Conservation (phyloP, 1,139 yeast species). For the Kodamaea anthophila region DNA sequence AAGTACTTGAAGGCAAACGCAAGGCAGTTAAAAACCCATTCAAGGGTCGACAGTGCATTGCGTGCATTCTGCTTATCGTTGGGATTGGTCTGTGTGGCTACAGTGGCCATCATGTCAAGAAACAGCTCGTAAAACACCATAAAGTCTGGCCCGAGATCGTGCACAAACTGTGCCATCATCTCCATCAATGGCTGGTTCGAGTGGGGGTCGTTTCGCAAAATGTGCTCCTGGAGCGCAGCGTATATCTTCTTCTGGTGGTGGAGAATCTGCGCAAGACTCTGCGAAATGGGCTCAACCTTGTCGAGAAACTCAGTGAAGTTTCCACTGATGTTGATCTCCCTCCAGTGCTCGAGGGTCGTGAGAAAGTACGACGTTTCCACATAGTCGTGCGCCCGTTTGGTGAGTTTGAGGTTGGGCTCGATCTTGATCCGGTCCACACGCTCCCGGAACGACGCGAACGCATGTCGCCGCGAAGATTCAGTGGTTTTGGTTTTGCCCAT, state of each 20-base stretch:
- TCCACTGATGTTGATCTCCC: slow-evolving; percentile 75
- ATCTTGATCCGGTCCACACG: slow-evolving; percentile 78
- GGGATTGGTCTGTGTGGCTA: slow-evolving; percentile 45
- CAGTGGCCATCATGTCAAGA: slow-evolving; percentile 43
- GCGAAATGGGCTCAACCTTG: slow-evolving; percentile 48
- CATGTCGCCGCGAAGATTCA: slow-evolving; percentile 52
- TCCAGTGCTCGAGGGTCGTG: slow-evolving; percentile 81
- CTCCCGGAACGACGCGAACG: slow-evolving; percentile 73
- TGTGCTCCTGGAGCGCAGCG: slow-evolving; percentile 43
- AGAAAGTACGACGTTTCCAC: slow-evolving; percentile 75
- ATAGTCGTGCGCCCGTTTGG: slow-evolving; percentile 60
- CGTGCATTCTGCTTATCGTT: slow-evolving; percentile 38
- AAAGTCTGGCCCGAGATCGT: slow-evolving; percentile 90
- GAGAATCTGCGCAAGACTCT: slow-evolving; percentile 75
- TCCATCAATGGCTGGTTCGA: slow-evolving; percentile 82
- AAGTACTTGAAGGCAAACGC: slow-evolving; percentile 89
- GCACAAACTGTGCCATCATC: slow-evolving; percentile 76
- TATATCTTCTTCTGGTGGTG: slow-evolving; percentile 65
- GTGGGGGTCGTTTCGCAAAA: slow-evolving; percentile 53
- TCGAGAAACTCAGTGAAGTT: slow-evolving; percentile 61
- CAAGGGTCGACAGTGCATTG: slow-evolving; percentile 62
- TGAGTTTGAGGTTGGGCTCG: slow-evolving; percentile 68
- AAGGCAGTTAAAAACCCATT: slow-evolving; percentile 77
- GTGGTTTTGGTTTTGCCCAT: slow-evolving; percentile 35
- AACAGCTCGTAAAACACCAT: slow-evolving; percentile 58